Conservation (phyloP, 2,329 filamentous ascomycete genomes). For the Aureobasidium zeae region DNA sequence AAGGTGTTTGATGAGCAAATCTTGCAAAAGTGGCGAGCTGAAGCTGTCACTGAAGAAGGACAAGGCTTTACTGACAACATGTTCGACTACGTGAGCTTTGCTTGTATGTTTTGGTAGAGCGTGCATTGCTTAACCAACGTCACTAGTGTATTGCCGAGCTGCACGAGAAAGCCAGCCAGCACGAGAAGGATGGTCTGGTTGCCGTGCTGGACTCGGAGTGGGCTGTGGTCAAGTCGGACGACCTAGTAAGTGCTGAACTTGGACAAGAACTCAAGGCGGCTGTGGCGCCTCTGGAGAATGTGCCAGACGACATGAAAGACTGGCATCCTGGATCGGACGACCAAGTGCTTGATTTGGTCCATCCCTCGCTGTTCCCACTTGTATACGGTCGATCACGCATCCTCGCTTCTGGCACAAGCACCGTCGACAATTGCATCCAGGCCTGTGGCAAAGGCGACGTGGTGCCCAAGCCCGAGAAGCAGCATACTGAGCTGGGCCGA, state of each 20-base stretch:
- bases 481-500: slow-evolving; percentile 2
- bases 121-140: too few species aligned
- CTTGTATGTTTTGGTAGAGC: too few species aligned
- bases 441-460: slow-evolving; percentile 25
- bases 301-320: slow-evolving; percentile 44
- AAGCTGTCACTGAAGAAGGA: slow-evolving; percentile 17
- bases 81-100: slow-evolving; percentile 22
- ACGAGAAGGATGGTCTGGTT: slow-evolving; percentile 34
- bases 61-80: slow-evolving; percentile 19
- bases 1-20: slow-evolving; percentile 26
- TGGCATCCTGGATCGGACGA: slow-evolving; percentile 52
- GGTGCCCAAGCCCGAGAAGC: slow-evolving; percentile 11
- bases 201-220: slow-evolving; percentile 38
- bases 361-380: slow-evolving; percentile 56
- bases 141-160: slow-evolving; percentile 37
- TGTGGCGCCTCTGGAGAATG: slow-evolving; percentile 42
- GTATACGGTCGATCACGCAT: slow-evolving; percentile 43
- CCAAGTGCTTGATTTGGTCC: slow-evolving; percentile 52
- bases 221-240: slow-evolving; percentile 47
- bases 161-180: slow-evolving; percentile 41
- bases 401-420: slow-evolving; percentile 27
- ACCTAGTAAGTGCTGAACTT: slow-evolving; percentile 32
- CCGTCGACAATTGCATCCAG: slow-evolving; percentile 25
- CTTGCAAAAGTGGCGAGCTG: slow-evolving; percentile 20
- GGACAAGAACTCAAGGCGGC: slow-evolving; percentile 35